phyloP scores from a whole-genome alignment of 2,329 filamentous ascomycete species.

The Juglanconis oblonga region DNA sequence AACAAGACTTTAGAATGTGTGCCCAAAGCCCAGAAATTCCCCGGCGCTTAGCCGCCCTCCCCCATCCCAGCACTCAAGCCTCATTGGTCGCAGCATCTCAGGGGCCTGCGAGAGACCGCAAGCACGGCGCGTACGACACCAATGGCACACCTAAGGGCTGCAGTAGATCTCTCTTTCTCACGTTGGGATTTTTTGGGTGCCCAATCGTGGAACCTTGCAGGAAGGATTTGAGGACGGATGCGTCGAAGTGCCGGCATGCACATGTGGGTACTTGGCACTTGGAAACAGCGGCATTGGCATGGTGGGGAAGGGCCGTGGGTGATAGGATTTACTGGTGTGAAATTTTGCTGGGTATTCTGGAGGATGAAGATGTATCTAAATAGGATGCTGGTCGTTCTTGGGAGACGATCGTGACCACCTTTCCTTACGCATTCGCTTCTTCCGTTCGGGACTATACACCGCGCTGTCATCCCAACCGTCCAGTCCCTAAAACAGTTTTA shows the following conservation, averaged over 20 bases:
- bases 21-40: not conserved
- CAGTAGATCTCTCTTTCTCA: slow-evolving; percentile 7
- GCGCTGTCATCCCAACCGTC: not conserved
- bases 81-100: slow-evolving; percentile 6
- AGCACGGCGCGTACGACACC: slow-evolving; percentile 17
- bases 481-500: not conserved
- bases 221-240: not conserved
- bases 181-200: not conserved
- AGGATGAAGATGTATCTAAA: slow-evolving; percentile 13
- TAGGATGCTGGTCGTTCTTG: slow-evolving; percentile 6
- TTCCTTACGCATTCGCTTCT: slow-evolving; percentile 4
- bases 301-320: not conserved
- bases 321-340: not conserved
- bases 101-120: slow-evolving; percentile 14
- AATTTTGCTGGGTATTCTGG: slow-evolving; percentile 2
- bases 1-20: not conserved
- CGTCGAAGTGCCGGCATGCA: slow-evolving; percentile 13
- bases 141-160: slow-evolving; percentile 5
- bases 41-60: slow-evolving; percentile 13
- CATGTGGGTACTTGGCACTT: slow-evolving; percentile 8
- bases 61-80: not conserved
- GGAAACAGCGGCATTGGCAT: slow-evolving; percentile 8
- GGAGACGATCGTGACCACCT: not conserved
- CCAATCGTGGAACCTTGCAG: slow-evolving; percentile 3
- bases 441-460: not conserved